These are phyloP conservation scores for Paradendryphiella salina DNA, from an alignment of 2,329 filamentous ascomycete species.

Conservation along the genomic window DNA sequence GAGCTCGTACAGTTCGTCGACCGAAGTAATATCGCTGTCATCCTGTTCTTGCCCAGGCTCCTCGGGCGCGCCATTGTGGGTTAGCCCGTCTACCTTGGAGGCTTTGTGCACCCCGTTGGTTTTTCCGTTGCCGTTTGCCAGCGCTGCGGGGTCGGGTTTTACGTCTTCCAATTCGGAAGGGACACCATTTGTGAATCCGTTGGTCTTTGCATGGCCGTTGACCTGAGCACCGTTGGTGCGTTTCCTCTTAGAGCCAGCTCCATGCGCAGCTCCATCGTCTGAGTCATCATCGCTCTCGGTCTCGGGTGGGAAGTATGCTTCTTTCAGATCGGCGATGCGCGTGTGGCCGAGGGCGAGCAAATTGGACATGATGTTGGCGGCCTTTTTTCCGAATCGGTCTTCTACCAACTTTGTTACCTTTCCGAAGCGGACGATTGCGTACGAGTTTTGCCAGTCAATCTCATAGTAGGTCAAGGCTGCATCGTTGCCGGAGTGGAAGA, in stretches of 20 bases:
- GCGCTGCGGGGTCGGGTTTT: conserved; percentile 5
- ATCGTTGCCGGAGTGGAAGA: conserved; percentile 71
- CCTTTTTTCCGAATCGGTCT: conserved; percentile 71
- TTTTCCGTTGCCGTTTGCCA: conserved; percentile 17
- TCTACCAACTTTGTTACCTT: conserved; percentile 79
- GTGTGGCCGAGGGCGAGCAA: conserved; percentile 78
- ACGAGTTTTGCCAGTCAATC: conserved; percentile 77
- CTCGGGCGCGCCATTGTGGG: conserved; percentile 8
- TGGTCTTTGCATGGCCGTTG: conserved; percentile 25
- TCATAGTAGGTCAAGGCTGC: conserved; percentile 75
- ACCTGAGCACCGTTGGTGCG: conserved; percentile 26
- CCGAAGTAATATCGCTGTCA: conserved; percentile 41
- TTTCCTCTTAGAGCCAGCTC: conserved; percentile 28
- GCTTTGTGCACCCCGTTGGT: conserved; percentile 18
- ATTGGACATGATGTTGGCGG: conserved; percentile 73
- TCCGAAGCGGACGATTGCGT: conserved; percentile 77
- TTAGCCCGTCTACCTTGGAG: conserved; percentile 13
- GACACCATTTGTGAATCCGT: conserved; percentile 20
- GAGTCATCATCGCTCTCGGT: conserved; percentile 41
- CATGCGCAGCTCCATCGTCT: conserved; percentile 34
- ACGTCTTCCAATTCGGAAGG: conserved; percentile 13
- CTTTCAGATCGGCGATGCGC: conserved; percentile 69
- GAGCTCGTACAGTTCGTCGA: conserved; percentile 49
- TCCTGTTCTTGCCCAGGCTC: conserved; percentile 21
- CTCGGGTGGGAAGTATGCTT: conserved; percentile 58